Evolutionary conservation across 2,329 filamentous ascomycete species (phyloP).

Genomic region (Diplodia sapinea): DNA sequence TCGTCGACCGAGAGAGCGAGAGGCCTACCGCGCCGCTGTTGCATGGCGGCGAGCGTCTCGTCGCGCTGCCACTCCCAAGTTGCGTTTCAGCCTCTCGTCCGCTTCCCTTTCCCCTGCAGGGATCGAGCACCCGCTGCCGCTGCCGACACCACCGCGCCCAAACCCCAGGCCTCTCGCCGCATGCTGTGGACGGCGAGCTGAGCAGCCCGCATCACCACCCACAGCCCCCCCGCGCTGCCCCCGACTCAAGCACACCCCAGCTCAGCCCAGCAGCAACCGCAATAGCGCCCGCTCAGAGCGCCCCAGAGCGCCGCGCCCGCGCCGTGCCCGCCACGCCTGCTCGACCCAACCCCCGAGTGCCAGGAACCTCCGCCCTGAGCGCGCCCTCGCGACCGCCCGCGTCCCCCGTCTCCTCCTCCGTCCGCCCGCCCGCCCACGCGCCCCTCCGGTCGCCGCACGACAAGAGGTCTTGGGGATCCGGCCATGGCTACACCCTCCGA

Average conservation of each 20-base stretch:
- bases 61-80: slow-evolving; percentile 28
- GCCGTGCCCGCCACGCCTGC: slow-evolving; percentile 5
- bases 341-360: slow-evolving; percentile 16
- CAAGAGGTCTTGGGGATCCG: slow-evolving; percentile 16
- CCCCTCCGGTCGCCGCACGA: slow-evolving; percentile 6
- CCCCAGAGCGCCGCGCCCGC: slow-evolving; percentile 15
- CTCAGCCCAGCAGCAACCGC: slow-evolving; percentile 1
- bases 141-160: slow-evolving; percentile 16
- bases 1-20: slow-evolving; percentile 24
- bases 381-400: neutral
- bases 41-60: slow-evolving; percentile 31
- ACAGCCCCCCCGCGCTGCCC: slow-evolving; percentile 15
- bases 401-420: neutral
- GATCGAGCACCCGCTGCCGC: slow-evolving; percentile 23
- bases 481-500: slow-evolving; percentile 31
- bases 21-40: slow-evolving; percentile 19
- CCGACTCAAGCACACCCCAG: neutral
- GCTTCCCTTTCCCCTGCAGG: slow-evolving; percentile 31
- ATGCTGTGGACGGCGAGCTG: slow-evolving; percentile 16
- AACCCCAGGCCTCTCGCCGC: slow-evolving; percentile 13
- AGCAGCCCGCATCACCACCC: slow-evolving; percentile 4
- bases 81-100: slow-evolving; percentile 32
- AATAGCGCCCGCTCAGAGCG: slow-evolving; percentile 10
- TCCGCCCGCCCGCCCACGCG: slow-evolving; percentile 4
- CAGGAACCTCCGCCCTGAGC: neutral